Evolutionary conservation across 805 yeast genomes (phyloP).

Genomic region (Brettanomyces sp.): DNA sequence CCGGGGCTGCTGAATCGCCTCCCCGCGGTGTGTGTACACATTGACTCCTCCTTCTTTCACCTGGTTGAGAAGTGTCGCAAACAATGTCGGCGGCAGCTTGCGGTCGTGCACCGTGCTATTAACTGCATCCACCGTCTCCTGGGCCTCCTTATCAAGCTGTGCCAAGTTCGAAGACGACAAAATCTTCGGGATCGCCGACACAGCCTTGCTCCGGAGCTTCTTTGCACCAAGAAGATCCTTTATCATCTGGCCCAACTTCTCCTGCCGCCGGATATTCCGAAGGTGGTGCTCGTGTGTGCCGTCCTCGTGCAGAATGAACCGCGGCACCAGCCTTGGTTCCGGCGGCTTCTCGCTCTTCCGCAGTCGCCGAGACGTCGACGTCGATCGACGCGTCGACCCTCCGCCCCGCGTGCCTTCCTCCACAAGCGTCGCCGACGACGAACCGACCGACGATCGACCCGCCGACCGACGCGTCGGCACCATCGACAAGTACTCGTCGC

Average conservation of each 20-base stretch:
- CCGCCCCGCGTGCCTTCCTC: too few relatives aligned
- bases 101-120: constrained; percentile 11
- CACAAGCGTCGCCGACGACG: too few relatives aligned
- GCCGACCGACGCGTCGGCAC: too few relatives aligned
- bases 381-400: too few relatives aligned
- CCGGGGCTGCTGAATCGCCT: constrained; percentile 13
- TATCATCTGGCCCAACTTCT: constrained; percentile 63
- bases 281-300: constrained; percentile 78
- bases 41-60: constrained; percentile 30
- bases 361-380: too few relatives aligned
- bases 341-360: neutral
- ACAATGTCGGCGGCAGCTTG: constrained; percentile 55
- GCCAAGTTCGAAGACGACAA: constrained; percentile 27
- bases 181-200: constrained; percentile 64
- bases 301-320: constrained; percentile 23
- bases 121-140: constrained; percentile 17
- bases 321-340: neutral
- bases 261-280: constrained; percentile 68
- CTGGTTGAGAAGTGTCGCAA: constrained; percentile 58
- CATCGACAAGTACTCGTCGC: too few relatives aligned
- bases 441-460: too few relatives aligned
- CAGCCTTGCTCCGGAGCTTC: constrained; percentile 60
- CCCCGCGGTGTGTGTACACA: constrained; percentile 15
- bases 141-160: constrained; percentile 19
- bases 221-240: constrained; percentile 71